Conservation (phyloP, 768 basidiomycete species). For the Panaeolus cyanescens region DNA sequence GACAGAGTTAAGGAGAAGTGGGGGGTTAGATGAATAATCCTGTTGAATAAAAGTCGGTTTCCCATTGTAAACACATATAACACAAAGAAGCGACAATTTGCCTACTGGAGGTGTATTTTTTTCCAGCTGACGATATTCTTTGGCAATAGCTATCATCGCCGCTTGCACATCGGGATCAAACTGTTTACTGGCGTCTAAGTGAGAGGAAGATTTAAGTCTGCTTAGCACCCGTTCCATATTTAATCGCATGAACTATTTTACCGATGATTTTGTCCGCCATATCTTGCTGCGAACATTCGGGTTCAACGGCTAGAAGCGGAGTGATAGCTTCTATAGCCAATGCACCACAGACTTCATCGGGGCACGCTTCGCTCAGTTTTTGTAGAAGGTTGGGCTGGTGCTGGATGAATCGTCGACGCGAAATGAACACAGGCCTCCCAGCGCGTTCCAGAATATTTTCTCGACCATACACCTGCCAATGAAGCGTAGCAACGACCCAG, state of each 20-base stretch:
- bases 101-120: conserved; percentile 62
- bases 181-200: conserved; percentile 22
- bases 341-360: conserved; percentile 46
- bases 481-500: conserved; percentile 24
- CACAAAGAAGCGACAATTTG: too few relatives aligned
- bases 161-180: conserved; percentile 51
- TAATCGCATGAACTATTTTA: conserved; percentile 20
- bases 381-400: conserved; percentile 48
- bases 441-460: conserved; percentile 51
- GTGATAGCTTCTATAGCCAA: conserved; percentile 51
- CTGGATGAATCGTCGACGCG: conserved; percentile 56
- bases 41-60: conserved; percentile 22
- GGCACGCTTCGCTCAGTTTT: conserved; percentile 47
- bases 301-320: conserved; percentile 52
- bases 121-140: conserved; percentile 55
- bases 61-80: too few relatives aligned
- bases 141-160: conserved; percentile 53
- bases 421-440: conserved; percentile 42
- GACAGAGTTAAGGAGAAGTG: conserved; percentile 51
- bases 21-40: conserved; percentile 56
- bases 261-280: conserved; percentile 59
- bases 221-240: not conserved
- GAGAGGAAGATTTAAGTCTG: conserved; percentile 43
- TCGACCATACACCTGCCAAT: conserved; percentile 34
- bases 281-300: conserved; percentile 59